Base-by-base conservation (phyloP, 805 yeast genomes). In the Zygosaccharomyces pseudorouxii region DNA sequence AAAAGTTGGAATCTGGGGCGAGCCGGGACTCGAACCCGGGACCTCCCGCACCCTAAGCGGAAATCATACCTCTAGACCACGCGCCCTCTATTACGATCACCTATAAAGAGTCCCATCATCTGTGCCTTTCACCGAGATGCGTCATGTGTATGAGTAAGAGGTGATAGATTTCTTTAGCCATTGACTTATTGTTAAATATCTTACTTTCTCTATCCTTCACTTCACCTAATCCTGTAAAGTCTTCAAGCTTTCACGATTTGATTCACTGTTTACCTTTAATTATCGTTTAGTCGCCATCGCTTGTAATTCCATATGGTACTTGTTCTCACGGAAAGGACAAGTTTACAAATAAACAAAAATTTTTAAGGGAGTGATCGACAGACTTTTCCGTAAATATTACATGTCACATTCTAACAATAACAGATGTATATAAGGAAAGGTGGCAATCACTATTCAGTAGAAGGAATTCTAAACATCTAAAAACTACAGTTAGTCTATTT, bases 21-120 rank as follows among this genome's bases (percentile, higher is more conserved):
- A 50, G 55, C 55, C 55, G 55, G 55, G 55, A 52, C 48, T 54
- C 57, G 57, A 54, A 54, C 57, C 55, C 55, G 55, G 57, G 57
- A 52, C 57, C 55, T 54, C 55, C 55, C 55, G 57, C 55, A 52
- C 55, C 55, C 54, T 54, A 54, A 54, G 55, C 55, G 55, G 51
- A 46, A 50, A 48, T 52, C 57, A 54, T 54, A 54, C 55, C 57
- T 39, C 42, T 41, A 41, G 44, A 41, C 44, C 44, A 41, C 44
- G 19, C 36, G 48, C 57, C 36, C 37, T 41, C 42, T 45, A 50
- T 44, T 50, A 51, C 47, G 52, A 48, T 14, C 20, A 16, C 3
- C 11, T 4, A 8, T 9, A 3, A 4, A 6, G 7, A 9, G 19
- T 22, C 6, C 4, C 6, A 2, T 18, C 5, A 30, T 1, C 4